Evolutionary conservation across 768 basidiomycete genomes (phyloP).

Genomic region (Tylopilus plumbeoviolaceoides): DNA sequence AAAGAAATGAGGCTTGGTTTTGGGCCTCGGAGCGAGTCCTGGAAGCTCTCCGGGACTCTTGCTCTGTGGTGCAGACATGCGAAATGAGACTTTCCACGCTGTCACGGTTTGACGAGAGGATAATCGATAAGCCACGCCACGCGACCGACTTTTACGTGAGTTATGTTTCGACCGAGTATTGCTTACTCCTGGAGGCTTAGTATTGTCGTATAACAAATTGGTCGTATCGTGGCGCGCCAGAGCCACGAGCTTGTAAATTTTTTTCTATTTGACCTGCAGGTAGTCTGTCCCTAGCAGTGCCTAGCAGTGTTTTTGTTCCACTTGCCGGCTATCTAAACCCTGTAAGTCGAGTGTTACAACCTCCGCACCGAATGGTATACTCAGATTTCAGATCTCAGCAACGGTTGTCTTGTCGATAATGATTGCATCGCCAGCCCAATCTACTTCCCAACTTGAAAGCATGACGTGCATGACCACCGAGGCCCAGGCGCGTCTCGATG

Average conservation of each 20-base stretch:
- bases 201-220: too few species aligned
- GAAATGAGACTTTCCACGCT: too few species aligned
- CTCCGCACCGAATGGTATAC: neutral
- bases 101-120: too few species aligned
- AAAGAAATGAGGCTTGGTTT: neutral
- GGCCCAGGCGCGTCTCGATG: conserved; percentile 13
- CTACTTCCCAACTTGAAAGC: too few species aligned
- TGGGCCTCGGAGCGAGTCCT: conserved; percentile 6
- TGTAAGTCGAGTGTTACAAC: neutral
- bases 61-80: conserved; percentile 13
- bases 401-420: neutral
- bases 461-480: neutral
- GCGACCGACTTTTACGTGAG: too few species aligned
- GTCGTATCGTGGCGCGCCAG: too few species aligned
- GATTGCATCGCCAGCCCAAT: neutral
- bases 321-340: neutral
- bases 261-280: neutral
- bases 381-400: neutral
- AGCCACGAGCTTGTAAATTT: too few species aligned
- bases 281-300: neutral
- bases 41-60: conserved; percentile 12
- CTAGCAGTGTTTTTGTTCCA: neutral
- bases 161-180: too few species aligned
- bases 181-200: too few species aligned
- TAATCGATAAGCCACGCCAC: too few species aligned